Evolutionary conservation across 805 yeast genomes (phyloP), one percentile per base, ranked within the genome.

Genomic region (Scheffersomyces spartinae): DNA sequence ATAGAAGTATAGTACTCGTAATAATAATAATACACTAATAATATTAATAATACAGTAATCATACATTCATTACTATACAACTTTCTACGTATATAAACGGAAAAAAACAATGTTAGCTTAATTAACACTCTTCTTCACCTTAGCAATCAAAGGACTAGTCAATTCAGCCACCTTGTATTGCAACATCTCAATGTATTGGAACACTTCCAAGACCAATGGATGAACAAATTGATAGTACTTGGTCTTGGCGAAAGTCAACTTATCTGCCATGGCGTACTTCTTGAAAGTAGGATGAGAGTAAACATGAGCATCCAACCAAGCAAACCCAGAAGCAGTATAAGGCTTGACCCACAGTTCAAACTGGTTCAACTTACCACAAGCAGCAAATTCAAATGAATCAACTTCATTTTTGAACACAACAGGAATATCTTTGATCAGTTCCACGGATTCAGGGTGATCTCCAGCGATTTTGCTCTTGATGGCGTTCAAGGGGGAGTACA

Each of bases 281-380:
- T 42, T 42, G 43, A 43, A 53, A 26, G 47, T 39, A 15, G 43
- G 49, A 34, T 53, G 52, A n/a, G 58, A 41, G 41, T 48, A 55
- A 29, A 58, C 61, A 28, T 52, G 49, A 13, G 41, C 35, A 37
- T 56, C 62, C 35, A 59, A 45, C 36, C 49, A 51, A 6, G 25
- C 33, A 16, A 46, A 45, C 15, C 33, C 51, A 23, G 41, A 24
- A 17, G 36, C 30, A 17, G 42, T 28, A 36, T 54, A 55, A 18
- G 67, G 67, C 26, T 40, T 33, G 10, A 45, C 39, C 26, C 33
- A 43, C 14, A 28, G 27, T 20, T 46, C 45, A 21, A 55, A 58
- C 21, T 38, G 35, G 35, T 42, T 32, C 33, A 61, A 47, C 2
- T 33, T 44, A 15, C 41, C 51, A 40, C 67, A 61, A n/a, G n/a